A percentile compares a stretch with the other conserved stretches of the same genome.
phyloP scores from a whole-genome alignment of 306 rosid species.

The Biancaea sappan region DNA sequence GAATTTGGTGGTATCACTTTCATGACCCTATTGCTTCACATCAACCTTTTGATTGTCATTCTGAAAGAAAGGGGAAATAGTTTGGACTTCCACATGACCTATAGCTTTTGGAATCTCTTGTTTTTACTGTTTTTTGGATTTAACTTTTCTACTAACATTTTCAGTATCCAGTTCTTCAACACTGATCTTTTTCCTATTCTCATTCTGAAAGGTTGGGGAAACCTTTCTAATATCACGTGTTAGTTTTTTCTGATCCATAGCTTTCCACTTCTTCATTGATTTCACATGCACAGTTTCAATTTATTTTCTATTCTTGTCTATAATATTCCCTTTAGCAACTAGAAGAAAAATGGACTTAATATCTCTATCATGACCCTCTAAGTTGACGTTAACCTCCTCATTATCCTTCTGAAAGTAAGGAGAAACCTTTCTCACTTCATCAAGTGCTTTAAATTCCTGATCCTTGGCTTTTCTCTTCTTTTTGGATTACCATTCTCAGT shows the following conservation, averaged over 20 bases:
- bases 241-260: background rate
- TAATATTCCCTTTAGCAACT: background rate
- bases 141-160: background rate
- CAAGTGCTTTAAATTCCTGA: background rate
- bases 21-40: background rate
- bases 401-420: background rate
- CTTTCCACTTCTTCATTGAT: background rate
- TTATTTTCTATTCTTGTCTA: background rate
- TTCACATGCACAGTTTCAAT: background rate
- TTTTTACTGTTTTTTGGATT: background rate
- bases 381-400: background rate
- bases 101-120: background rate
- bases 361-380: background rate
- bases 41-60: background rate
- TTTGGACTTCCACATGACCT: background rate
- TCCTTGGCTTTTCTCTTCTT: background rate
- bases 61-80: background rate
- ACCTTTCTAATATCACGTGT: background rate
- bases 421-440: background rate
- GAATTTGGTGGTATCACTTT: background rate
- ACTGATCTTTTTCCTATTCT: background rate
- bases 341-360: background rate
- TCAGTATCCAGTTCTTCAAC: background rate
- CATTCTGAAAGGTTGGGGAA: conserved; percentile 7
- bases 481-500: too few relatives aligned